phyloP scores from a whole-genome alignment of 768 basidiomycete species.

The Tricholoma saponaceum region DNA sequence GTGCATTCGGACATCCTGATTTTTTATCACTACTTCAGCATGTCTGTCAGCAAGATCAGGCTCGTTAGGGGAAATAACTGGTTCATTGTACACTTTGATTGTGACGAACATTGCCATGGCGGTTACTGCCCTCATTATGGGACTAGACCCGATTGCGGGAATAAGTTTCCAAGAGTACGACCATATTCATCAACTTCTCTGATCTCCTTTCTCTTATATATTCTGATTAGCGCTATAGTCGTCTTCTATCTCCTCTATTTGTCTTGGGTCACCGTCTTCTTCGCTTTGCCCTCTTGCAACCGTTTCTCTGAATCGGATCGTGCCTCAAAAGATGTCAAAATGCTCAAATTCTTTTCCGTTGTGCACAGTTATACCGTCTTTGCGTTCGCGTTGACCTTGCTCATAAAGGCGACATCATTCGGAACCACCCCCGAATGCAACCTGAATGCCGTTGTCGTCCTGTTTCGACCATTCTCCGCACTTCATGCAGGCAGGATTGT shows the following conservation, averaged over 20 bases:
- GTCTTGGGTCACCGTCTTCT: constrained; percentile 16
- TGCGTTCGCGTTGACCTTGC: constrained; percentile 12
- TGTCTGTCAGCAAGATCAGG: constrained; percentile 14
- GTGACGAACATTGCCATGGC: constrained; percentile 17
- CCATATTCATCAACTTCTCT: neutral
- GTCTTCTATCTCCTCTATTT: constrained; percentile 16
- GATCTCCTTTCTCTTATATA: neutral
- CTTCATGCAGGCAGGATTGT: constrained; percentile 8
- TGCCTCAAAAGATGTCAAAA: neutral
- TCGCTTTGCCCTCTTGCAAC: constrained; percentile 12
- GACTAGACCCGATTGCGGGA: constrained; percentile 11
- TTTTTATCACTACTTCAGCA: constrained; percentile 1
- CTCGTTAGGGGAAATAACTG: constrained; percentile 10
- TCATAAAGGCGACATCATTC: constrained; percentile 8
- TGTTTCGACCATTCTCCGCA: constrained; percentile 14
- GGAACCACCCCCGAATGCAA: constrained; percentile 12
- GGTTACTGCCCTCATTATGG: constrained; percentile 16
- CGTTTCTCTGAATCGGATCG: constrained; percentile 2
- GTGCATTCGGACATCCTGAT: neutral
- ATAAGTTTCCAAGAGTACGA: constrained; percentile 18
- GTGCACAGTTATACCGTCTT: constrained; percentile 17
- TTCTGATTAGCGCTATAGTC: constrained; percentile 10
- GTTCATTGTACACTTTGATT: constrained; percentile 14
- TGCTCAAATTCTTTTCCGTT: constrained; percentile 13
- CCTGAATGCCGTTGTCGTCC: constrained; percentile 9